Evolutionary conservation across 129 eudicot species (phyloP).

Genomic region (Erigeron canadensis): DNA sequence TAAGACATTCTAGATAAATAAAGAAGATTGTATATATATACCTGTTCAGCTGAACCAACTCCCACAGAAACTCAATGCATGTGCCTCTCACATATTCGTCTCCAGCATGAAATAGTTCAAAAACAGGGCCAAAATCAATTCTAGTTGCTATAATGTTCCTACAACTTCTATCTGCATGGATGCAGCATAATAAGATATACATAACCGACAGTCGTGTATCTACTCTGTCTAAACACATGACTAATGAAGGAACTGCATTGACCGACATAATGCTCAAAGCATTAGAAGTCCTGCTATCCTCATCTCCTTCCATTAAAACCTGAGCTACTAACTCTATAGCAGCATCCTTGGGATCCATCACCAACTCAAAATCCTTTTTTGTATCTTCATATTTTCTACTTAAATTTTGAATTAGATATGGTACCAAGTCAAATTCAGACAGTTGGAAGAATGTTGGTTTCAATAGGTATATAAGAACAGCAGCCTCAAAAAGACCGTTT

Average conservation of each 20-base stretch:
- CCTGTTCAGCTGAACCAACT: conserved; percentile 77
- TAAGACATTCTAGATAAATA: not conserved
- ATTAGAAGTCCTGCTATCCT: conserved; percentile 42
- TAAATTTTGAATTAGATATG: conserved; percentile 46
- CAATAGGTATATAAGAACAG: conserved; percentile 55
- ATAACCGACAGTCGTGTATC: conserved; percentile 58
- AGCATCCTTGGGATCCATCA: conserved; percentile 72
- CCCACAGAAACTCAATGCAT: conserved; percentile 74
- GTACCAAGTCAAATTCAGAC: conserved; percentile 41
- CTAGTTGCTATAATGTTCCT: conserved; percentile 59
- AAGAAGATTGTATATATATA: conserved; percentile 21
- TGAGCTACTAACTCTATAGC: conserved; percentile 63
- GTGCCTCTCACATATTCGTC: conserved; percentile 58
- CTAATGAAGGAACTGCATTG: conserved; percentile 56
- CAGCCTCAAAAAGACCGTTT: conserved; percentile 75
- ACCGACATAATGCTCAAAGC: conserved; percentile 48
- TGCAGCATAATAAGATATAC: conserved; percentile 60
- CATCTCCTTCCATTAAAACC: conserved; percentile 64
- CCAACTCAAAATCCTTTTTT: conserved; percentile 41
- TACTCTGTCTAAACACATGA: conserved; percentile 50
- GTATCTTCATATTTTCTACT: conserved; percentile 46
- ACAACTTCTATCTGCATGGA: conserved; percentile 57
- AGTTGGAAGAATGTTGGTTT: conserved; percentile 72
- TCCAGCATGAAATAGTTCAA: conserved; percentile 83
- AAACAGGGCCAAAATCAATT: conserved; percentile 66